Base-by-base conservation (phyloP, 192 early-diverging fungal genomes). In the Obelidium mucronatum region DNA sequence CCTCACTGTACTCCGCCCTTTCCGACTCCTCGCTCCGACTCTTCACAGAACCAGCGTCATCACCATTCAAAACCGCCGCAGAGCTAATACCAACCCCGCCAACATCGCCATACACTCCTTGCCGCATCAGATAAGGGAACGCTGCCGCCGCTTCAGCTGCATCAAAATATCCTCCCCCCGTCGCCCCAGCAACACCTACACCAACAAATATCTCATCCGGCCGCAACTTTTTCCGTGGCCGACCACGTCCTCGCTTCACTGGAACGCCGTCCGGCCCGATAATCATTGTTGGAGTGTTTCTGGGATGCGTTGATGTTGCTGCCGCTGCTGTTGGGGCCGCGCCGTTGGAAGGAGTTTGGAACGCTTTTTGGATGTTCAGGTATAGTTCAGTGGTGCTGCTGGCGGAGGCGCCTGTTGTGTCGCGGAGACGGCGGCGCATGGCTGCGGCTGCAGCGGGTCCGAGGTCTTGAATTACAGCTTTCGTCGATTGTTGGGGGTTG, bases 401-500 rank as follows among this genome's bases (percentile, higher is more conserved):
- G 8, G 63, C 17, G 34, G n/a, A 13, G 26, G 44, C 19, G 44
- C 11, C 19, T 48, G n/a, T 65, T 30, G 33, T 36, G 31, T 65
- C 63, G 3, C 63, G 63, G 3, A 65, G 31, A 22, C 63, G 63
- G 26, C 63, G 26, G 26, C 63, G 63, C 63, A 65, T 65, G 63
- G 63, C 63, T 2, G 63, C 63, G 2, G 28, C 35, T 30, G 63
- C 63, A 15, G 63, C 63, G 63, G 63, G 63, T 15, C 63, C 63
- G 2, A 65, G 63, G 90, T 91, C 56, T 86, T 86, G 15, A 92
- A 92, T 91, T 80, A 93, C 44, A 78, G 91, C 90, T 81, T 88
- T 91, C 28, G 91, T 93, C 28, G 91, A 92, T 31, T 90, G 89
- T 78, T 48, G 8, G 11, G 44, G 44, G 44, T 15, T 6, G 44